Percentiles rank a stretch among this genome's conserved stretches.
Conservation (phyloP, 1,139 yeast species). For the Suhomyces yuchorum region DNA sequence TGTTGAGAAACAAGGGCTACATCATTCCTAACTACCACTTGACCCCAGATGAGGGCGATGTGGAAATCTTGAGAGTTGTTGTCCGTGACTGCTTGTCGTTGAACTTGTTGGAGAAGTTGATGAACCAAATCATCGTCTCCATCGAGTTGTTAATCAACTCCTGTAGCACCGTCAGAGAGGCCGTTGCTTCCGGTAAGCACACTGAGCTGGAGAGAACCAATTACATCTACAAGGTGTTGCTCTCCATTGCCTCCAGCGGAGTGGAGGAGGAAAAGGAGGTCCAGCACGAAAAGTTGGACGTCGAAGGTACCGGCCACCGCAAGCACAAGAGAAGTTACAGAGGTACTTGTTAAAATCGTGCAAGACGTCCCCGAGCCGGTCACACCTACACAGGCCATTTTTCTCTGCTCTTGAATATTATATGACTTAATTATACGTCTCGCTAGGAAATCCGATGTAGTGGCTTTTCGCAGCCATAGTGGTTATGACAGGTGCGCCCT, state of each 20-base stretch:
- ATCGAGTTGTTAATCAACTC: constrained; percentile 54
- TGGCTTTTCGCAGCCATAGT: background rate
- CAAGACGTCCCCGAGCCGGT: background rate
- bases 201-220: constrained; percentile 24
- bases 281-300: constrained; percentile 25
- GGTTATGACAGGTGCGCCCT: background rate
- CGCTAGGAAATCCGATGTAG: too few relatives aligned
- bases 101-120: constrained; percentile 71
- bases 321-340: constrained; percentile 49
- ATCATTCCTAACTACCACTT: constrained; percentile 89
- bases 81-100: constrained; percentile 72
- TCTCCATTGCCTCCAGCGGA: constrained; percentile 44
- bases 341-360: constrained; percentile 47
- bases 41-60: constrained; percentile 57
- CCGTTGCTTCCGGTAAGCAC: constrained; percentile 21
- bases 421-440: too few relatives aligned
- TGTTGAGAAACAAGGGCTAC: constrained; percentile 81
- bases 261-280: constrained; percentile 30
- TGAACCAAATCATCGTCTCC: constrained; percentile 62
- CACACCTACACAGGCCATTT: background rate
- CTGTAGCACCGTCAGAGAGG: constrained; percentile 30
- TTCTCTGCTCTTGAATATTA: background rate
- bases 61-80: constrained; percentile 82
- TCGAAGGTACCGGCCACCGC: constrained; percentile 31
- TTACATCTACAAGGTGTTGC: constrained; percentile 36